A percentile compares a stretch with the other conserved stretches of the same genome.
phyloP scores from a whole-genome alignment of 2,329 filamentous ascomycete species.

The Neofusicoccum umdonicola region DNA sequence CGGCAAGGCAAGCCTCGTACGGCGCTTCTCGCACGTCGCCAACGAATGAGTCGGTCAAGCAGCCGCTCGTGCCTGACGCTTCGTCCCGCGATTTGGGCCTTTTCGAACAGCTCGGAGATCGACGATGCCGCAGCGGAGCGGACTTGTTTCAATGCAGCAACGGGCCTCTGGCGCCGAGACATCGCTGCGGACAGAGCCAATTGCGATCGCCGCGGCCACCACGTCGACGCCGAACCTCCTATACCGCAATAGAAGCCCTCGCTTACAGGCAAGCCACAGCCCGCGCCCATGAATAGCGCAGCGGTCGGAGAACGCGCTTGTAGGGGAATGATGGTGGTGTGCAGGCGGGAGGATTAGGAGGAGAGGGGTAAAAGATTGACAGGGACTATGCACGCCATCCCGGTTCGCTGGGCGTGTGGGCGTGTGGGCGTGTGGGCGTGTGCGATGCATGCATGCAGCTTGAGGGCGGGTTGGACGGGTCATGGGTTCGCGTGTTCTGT shows the following conservation, averaged over 20 bases:
- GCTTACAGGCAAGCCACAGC: background rate
- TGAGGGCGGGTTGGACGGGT: too few relatives aligned
- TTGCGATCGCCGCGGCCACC: background rate
- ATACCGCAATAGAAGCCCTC: background rate
- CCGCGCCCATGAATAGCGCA: background rate
- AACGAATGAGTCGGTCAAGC: background rate
- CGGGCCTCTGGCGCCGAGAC: background rate
- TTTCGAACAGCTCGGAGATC: background rate
- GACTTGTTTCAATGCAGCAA: background rate
- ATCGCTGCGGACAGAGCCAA: background rate
- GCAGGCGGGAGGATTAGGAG: background rate
- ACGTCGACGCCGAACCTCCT: background rate
- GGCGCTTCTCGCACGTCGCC: background rate
- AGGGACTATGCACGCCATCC: background rate
- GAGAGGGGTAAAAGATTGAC: constrained; percentile 5
- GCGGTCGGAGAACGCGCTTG: background rate
- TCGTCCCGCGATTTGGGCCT: background rate
- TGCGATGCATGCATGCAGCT: background rate
- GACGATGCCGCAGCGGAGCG: background rate
- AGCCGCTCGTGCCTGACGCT: background rate
- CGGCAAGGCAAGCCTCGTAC: background rate
- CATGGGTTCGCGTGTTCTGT: background rate
- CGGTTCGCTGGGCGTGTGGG: background rate
- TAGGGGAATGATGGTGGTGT: background rate
- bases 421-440: too few relatives aligned